Evolutionary conservation across 306 rosid species (phyloP), one percentile per base, ranked within the genome.

Genomic region (Myrica gale): DNA sequence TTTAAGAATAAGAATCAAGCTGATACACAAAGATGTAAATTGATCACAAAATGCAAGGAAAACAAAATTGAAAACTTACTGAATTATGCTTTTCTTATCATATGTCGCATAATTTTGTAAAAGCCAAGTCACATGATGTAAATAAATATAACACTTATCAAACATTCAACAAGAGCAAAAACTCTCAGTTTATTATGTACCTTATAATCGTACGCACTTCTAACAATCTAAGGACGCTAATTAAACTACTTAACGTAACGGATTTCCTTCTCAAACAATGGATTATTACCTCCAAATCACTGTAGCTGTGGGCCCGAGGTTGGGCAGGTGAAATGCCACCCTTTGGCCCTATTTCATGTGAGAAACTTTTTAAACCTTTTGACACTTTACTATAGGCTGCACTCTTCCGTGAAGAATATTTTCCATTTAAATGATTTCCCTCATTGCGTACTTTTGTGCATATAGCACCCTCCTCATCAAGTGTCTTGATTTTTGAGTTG

Each of bases 291-390:
- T 66, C 70, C 70, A 66, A n/a, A 66, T 66, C 10, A 12, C 70
- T 66, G 51, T 41, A 66, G 32, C 70, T 66, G 70, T 66, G 50
- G 48, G 70, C 70, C 70, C 70, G 70, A 17, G 70, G 70, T 50
- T 66, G 70, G 51, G 70, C 16, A n/a, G 70, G 70, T 66, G 19
- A 50, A 66, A 42, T 66, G 70, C 70, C 26, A 17, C 26, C 70
- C 11, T 66, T 42, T 8, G 70, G 70, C n/a, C 70, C 70, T 66
- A 66, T 7, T 66, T 66, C 70, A 66, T 66, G 70, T 41, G 70
- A 66, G 42, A 66, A 66, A 42, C 70, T 66, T 42, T 66, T 66
- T 42, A 41, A 42, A 42, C 50, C 70, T 43, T 41, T 66, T 8
- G 70, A 41, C 70, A 66, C 70, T 66, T 66, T 66, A 17, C 26